Conservation (phyloP, 192 early-diverging fungal genomes). For the Helicostylum pulchrum region DNA sequence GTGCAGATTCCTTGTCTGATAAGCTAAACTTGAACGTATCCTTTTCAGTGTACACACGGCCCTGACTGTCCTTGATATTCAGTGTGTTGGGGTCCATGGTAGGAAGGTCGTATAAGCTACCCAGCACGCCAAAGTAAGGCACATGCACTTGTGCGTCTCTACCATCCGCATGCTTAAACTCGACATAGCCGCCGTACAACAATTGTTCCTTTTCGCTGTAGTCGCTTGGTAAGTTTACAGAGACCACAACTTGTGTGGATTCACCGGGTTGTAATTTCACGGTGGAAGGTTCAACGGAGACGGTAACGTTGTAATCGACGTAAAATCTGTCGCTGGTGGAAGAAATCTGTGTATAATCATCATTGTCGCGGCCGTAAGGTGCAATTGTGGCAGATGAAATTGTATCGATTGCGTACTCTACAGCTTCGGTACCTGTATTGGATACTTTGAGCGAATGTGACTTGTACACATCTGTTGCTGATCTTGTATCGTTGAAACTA, state of each 20-base stretch:
- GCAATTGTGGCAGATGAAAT: constrained; percentile 35
- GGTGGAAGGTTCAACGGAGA: constrained; percentile 7
- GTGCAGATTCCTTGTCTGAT: constrained; percentile 8
- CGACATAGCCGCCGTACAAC: constrained; percentile 48
- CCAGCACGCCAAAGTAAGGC: constrained; percentile 50
- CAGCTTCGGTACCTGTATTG: constrained; percentile 39
- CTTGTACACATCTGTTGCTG: constrained; percentile 30
- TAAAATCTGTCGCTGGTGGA: constrained; percentile 11
- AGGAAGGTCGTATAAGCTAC: constrained; percentile 41
- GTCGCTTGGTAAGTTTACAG: constrained; percentile 18
- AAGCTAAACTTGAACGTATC: constrained; percentile 5
- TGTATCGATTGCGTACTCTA: constrained; percentile 38
- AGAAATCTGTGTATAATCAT: constrained; percentile 13
- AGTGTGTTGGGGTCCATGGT: constrained; percentile 32
- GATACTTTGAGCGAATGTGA: constrained; percentile 37
- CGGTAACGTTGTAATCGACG: constrained; percentile 5
- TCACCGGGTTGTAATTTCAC: constrained; percentile 20
- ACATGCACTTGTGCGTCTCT: constrained; percentile 31
- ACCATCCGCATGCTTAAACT: constrained; percentile 15
- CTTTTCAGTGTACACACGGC: not conserved
- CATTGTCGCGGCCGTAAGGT: constrained; percentile 33
- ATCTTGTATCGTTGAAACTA: constrained; percentile 49
- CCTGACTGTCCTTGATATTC: constrained; percentile 5
- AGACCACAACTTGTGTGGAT: constrained; percentile 7
- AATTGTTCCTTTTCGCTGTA: constrained; percentile 27